Evolutionary conservation across 2,329 filamentous ascomycete species (phyloP), one percentile per base, ranked within the genome.

Genomic region (Fusarium miscanthi): DNA sequence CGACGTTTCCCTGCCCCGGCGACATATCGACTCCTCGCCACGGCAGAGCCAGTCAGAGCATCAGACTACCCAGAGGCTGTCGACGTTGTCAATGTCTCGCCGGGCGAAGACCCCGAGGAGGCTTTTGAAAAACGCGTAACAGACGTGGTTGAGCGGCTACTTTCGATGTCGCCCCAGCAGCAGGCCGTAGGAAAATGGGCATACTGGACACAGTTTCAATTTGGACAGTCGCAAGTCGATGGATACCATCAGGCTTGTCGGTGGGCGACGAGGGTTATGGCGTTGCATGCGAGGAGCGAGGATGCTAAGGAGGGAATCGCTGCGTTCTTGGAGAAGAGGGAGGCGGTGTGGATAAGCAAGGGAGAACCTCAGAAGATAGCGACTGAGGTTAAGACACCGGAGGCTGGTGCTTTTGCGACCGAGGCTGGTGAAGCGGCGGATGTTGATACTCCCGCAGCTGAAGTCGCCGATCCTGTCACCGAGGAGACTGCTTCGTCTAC

Each of bases 161-260:
- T 43, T 5, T n/a, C n/a, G 0, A 74, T 72, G 54, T 66, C 76
- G 2, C 48, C 74, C 1, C 74, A 74, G 19, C 71, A 74, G 13
- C 73, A 76, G 13, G 76, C 74, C 0, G 27, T 76, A 8, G 76
- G 76, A 0, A 77, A 77, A 56, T 77, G 76, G 76, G 73, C 76
- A 3, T 77, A 69, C 17, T 74, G 76, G 74, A 65, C 76, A 0
- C 76, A 77, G 21, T 38, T 77, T 14, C 66, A 66, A 0, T 66
- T 77, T 7, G 49, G 63, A 2, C 61, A 41, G 2, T 33, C 53
- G 1, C 27, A 58, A 3, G 45, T 65, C 7, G 74, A 77, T 59
- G 75, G 72, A 3, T 77, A 69, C 10, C 74, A 74, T n/a, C 42
- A 49, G 13, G 73, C 74, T 8, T 60, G 69, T 21, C 23, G 42